A percentile compares a stretch with the other conserved stretches of the same genome.
Evolutionary conservation across 2,329 filamentous ascomycete species (phyloP).

Genomic region (Meredithiella fracta): DNA sequence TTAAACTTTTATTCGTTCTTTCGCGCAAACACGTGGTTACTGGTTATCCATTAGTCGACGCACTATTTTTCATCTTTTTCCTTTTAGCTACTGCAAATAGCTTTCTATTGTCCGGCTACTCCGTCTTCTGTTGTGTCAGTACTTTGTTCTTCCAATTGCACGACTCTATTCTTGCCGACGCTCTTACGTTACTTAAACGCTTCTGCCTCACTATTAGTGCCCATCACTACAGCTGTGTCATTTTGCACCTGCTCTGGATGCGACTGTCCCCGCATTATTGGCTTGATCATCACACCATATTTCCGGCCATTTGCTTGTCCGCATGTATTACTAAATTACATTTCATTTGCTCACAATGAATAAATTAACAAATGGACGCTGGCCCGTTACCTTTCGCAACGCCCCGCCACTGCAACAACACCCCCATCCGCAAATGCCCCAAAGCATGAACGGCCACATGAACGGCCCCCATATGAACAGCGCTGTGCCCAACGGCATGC

Average conservation of each 20-base stretch:
- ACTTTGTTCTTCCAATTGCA: neutral
- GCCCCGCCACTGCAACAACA: conserved; percentile 8
- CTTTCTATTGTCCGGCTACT: neutral
- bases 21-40: neutral
- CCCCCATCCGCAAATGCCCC: conserved; percentile 6
- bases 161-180: neutral
- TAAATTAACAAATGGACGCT: conserved; percentile 56
- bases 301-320: conserved; percentile 4
- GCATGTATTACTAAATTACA: conserved; percentile 8
- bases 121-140: neutral
- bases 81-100: neutral
- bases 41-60: neutral
- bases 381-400: conserved; percentile 34
- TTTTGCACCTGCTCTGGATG: neutral
- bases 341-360: conserved; percentile 37
- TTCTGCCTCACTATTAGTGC: neutral
- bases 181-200: neutral
- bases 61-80: neutral
- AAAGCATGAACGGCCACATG: conserved; percentile 7
- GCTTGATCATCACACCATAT: conserved; percentile 1
- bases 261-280: too few species aligned
- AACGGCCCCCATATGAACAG: conserved; percentile 7
- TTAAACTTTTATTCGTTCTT: neutral
- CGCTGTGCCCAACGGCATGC: conserved; percentile 10
- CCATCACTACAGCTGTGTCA: neutral